Percentiles rank a stretch among this genome's conserved stretches.
These are phyloP conservation scores for Phytomonas serpens DNA, from an alignment of 208 protist genomes.

Conservation along the genomic window DNA sequence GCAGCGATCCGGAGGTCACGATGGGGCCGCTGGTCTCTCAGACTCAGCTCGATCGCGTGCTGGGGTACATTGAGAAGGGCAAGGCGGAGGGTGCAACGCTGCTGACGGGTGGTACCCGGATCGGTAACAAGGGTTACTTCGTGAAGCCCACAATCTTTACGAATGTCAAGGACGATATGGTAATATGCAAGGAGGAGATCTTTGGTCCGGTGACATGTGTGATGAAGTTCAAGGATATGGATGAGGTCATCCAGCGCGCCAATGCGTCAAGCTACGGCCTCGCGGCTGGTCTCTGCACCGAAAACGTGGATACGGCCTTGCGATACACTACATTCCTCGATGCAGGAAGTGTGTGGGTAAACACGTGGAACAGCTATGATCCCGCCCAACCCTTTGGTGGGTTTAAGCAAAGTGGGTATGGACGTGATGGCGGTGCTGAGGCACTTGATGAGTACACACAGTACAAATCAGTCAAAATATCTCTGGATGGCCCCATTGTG, in stretches of 20 bases:
- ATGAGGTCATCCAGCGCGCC: slow-evolving; percentile 70
- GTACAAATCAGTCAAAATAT: slow-evolving; percentile 54
- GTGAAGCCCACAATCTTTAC: slow-evolving; percentile 80
- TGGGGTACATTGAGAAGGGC: slow-evolving; percentile 67
- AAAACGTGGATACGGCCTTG: slow-evolving; percentile 59
- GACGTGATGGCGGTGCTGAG: slow-evolving; percentile 69
- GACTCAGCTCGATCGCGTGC: slow-evolving; percentile 61
- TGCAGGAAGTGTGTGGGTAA: slow-evolving; percentile 85
- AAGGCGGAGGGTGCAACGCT: slow-evolving; percentile 66
- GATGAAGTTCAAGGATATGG: slow-evolving; percentile 74
- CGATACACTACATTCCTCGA: slow-evolving; percentile 41
- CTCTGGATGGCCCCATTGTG: slow-evolving; percentile 42
- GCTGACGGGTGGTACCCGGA: slow-evolving; percentile 44
- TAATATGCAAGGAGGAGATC: slow-evolving; percentile 81
- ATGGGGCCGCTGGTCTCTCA: slow-evolving; percentile 67
- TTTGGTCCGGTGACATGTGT: slow-evolving; percentile 85
- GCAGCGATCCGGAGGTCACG: slow-evolving; percentile 32
- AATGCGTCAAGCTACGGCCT: slow-evolving; percentile 81
- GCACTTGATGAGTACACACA: slow-evolving; percentile 71
- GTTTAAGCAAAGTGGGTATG: slow-evolving; percentile 83
- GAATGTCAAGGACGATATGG: slow-evolving; percentile 62
- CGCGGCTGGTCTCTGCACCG: slow-evolving; percentile 75
- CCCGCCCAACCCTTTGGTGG: slow-evolving; percentile 67
- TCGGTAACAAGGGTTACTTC: slow-evolving; percentile 68
- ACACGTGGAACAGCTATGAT: slow-evolving; percentile 83